Base-by-base conservation (phyloP, 352 stramenopile genomes). In the Phytophthora boehmeriae region DNA sequence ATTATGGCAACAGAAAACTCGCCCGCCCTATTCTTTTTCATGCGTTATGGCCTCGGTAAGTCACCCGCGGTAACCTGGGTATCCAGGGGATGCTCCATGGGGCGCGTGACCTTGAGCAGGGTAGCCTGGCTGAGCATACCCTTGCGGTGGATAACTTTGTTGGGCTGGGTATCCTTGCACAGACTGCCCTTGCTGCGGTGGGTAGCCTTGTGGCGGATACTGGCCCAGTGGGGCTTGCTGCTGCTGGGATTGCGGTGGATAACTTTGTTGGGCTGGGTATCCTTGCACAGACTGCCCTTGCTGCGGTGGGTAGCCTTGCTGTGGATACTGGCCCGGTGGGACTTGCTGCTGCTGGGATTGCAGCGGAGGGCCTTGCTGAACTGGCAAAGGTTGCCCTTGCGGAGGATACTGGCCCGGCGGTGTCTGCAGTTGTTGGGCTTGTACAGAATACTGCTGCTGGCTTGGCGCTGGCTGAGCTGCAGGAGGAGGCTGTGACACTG, bases 11-110 rank as follows among this genome's bases (percentile, higher is more conserved):
- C n/a, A n/a, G n/a, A n/a, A n/a, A n/a, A n/a, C n/a, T n/a, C n/a
- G n/a, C n/a, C n/a, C n/a, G n/a, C n/a, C n/a, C n/a, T n/a, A n/a
- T n/a, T n/a, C n/a, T n/a, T n/a, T n/a, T n/a, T n/a, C n/a, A n/a
- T n/a, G n/a, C n/a, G n/a, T n/a, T n/a, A n/a, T n/a, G n/a, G n/a
- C n/a, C n/a, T n/a, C n/a, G n/a, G n/a, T 30, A 30, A 30, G 25
- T 75, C 56, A 84, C 16, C 75, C 69, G 54, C 70, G 68, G 39
- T 84, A 79, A 28, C 76, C 73, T 20, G 68, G 68, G 41, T 76
- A 73, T 4, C 68, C 68, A 42, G 68, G 62, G 35, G 57, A 41
- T 8, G 53, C 63, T 46, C 52, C 57, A 6, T 47, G 66, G 42
- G 22, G 51, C 44, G 22, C 3, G 25, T 30, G 65, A 39, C 34